Base-by-base conservation (phyloP, 257 asterid genomes). In the Striga asiatica region DNA sequence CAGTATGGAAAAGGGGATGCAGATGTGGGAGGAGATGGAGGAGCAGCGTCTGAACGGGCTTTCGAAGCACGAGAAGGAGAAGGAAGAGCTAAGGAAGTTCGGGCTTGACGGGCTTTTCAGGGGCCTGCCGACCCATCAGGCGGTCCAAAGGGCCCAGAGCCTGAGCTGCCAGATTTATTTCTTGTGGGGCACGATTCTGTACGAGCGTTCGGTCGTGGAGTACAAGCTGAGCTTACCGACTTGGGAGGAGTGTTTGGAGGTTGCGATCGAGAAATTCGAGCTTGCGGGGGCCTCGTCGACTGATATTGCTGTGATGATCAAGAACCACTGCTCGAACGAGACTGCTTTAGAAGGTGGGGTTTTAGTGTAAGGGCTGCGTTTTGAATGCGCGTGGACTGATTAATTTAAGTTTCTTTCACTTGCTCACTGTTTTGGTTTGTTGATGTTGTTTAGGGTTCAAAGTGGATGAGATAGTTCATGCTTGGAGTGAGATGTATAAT, bases 401-500 rank as follows among this genome's bases (percentile, higher is more conserved):
- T 12, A 10, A 2, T 28, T 9, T 43, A 55, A 17, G 14, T 46
- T n/a, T 43, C 42, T 28, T 59, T 16, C 37, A 24, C 23, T 56
- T 55, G 56, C 72, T 68, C 52, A 73, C 53, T 8, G 32, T 22
- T 34, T 22, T 42, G 19, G 50, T 48, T 56, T 13, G 18, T 13
- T 41, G 48, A 41, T 61, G 61, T 56, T 37, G 41, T 13, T 2
- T 57, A 91, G 98, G 94, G 68, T 91, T 91, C 77, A 83, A 87
- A 73, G 91, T 88, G 61, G 95, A 84, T 54, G 98, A 91, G 75
- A 79, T 91, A 65, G 89, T 91, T 56, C 97, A 88, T 78, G 98
- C 98, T n/a, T 87, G 97, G 95, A 91, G 81, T 62, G 98, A 91
- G 71, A 82, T 88, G 94, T 84, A 84, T 60, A 97, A 88, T 68